Conservation (phyloP, 2,329 filamentous ascomycete species). For the Penicillium sp. region DNA sequence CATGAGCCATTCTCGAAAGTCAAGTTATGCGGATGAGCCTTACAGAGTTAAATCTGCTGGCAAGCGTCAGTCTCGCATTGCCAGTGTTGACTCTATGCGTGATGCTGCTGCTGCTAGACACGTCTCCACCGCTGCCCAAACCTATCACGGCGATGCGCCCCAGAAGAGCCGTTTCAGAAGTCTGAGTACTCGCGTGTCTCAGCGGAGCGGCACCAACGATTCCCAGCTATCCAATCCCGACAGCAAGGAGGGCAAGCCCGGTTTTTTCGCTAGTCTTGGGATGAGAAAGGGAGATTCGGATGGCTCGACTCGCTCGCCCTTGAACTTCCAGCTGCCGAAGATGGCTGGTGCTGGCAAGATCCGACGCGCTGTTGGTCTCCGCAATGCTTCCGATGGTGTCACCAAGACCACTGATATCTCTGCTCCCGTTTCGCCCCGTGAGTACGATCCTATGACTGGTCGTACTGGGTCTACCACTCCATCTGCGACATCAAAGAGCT, state of each 20-base stretch:
- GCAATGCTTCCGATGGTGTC: constrained; percentile 76
- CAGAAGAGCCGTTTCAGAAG: constrained; percentile 56
- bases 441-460: constrained; percentile 62
- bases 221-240: constrained; percentile 55
- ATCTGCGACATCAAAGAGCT: constrained; percentile 63
- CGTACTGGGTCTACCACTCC: constrained; percentile 72
- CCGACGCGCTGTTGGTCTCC: constrained; percentile 65
- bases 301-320: constrained; percentile 48
- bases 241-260: constrained; percentile 54
- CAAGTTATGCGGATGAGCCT: constrained; percentile 75
- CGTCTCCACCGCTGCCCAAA: constrained; percentile 60
- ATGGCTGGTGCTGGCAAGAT: constrained; percentile 56
- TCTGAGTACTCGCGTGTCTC: constrained; percentile 56
- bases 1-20: constrained; percentile 63
- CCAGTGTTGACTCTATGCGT: constrained; percentile 72
- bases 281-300: constrained; percentile 49
- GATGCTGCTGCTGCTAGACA: constrained; percentile 48
- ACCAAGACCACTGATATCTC: constrained; percentile 52
- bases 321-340: constrained; percentile 49
- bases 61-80: constrained; percentile 72
- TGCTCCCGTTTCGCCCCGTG: constrained; percentile 48
- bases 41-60: constrained; percentile 64
- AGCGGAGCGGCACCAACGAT: constrained; percentile 38
- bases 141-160: constrained; percentile 60
- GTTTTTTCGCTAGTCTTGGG: constrained; percentile 48